These are phyloP conservation scores for Claviceps digitariae DNA, from an alignment of 2,329 filamentous ascomycete genomes.

Conservation along the genomic window DNA sequence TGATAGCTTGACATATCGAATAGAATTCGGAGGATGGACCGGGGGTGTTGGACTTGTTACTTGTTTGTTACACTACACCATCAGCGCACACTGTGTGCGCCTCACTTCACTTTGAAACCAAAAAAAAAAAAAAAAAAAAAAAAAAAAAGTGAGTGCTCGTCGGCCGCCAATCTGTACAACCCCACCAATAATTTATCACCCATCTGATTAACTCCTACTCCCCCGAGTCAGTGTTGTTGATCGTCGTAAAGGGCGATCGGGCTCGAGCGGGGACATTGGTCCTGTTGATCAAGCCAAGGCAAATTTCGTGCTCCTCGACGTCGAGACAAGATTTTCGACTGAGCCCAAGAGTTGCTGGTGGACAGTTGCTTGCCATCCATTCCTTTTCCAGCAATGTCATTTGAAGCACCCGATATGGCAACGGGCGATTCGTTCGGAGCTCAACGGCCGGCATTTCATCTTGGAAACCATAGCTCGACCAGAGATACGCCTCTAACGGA, in stretches of 20 bases:
- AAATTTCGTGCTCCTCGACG: neutral
- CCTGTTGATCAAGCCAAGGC: neutral
- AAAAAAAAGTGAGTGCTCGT: conserved; percentile 2
- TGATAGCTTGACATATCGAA: neutral
- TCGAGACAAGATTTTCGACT: neutral
- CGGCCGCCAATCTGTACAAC: neutral
- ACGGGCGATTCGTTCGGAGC: conserved; percentile 15
- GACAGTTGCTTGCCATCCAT: neutral
- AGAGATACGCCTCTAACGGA: conserved; percentile 47
- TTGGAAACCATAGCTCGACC: conserved; percentile 61
- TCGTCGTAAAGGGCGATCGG: neutral
- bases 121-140: neutral
- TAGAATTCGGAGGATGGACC: neutral
- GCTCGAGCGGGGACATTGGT: neutral
- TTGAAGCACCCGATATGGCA: conserved; percentile 10
- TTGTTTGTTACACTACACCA: neutral
- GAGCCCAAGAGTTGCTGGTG: neutral
- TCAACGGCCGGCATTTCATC: conserved; percentile 41
- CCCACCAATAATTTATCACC: neutral
- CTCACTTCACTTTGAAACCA: neutral
- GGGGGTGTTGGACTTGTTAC: neutral
- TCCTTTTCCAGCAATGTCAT: conserved; percentile 11
- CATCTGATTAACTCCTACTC: neutral
- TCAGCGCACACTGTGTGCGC: conserved; percentile 6
- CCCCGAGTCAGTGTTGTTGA: neutral